Conservation (phyloP, 306 rosid genomes). For the Inga laurina region DNA sequence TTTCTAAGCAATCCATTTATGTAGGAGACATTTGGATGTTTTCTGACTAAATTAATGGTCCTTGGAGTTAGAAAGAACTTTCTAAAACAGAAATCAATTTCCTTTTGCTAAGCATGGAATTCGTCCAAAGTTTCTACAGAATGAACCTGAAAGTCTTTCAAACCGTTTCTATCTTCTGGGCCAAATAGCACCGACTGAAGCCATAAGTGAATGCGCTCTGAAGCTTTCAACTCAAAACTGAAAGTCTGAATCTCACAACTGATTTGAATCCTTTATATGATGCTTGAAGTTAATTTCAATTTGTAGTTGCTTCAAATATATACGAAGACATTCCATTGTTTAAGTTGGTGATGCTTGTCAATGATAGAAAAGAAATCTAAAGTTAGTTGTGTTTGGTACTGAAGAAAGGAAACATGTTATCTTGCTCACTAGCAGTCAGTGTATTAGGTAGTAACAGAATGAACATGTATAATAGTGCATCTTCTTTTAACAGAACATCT, state of each 20-base stretch:
- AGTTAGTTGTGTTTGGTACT: not conserved
- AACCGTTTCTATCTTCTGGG: not conserved
- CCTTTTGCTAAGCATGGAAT: not conserved
- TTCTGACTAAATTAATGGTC: not conserved
- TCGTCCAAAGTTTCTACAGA: not conserved
- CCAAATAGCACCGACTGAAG: not conserved
- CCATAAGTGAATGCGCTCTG: not conserved
- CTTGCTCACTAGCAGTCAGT: too few species aligned
- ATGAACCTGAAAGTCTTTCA: not conserved
- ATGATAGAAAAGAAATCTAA: not conserved
- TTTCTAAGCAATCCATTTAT: too few species aligned
- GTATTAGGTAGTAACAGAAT: too few species aligned
- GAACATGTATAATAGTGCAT: not conserved
- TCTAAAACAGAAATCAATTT: not conserved
- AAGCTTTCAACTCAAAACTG: too few species aligned
- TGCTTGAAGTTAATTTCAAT: not conserved
- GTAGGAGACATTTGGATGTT: not conserved
- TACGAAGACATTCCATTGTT: not conserved
- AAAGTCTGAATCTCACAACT: too few species aligned
- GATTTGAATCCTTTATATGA: not conserved
- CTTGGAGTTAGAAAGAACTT: not conserved
- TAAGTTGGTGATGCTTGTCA: not conserved
- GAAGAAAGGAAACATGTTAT: slow-evolving; percentile 2
- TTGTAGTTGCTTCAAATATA: slow-evolving; percentile 12
- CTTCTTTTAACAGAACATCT: not conserved